Percentiles rank a stretch among this genome's conserved stretches.
phyloP scores from a whole-genome alignment of 352 stramenopile genomes.

The Saprolegnia diclina region DNA sequence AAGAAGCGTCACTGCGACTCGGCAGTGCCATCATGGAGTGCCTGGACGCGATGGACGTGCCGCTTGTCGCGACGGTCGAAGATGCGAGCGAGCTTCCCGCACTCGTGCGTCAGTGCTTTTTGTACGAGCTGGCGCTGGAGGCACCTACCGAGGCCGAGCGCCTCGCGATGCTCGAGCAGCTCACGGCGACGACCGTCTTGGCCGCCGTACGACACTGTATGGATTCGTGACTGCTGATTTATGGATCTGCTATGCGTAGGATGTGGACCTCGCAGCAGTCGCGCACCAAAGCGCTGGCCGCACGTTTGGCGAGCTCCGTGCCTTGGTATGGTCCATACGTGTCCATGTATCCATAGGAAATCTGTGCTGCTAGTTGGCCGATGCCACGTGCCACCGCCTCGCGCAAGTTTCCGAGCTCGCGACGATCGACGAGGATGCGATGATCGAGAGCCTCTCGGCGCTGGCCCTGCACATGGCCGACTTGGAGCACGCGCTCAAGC shows the following conservation, averaged over 20 bases:
- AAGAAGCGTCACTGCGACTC: conserved; percentile 62
- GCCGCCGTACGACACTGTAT: conserved; percentile 27
- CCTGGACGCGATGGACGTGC: conserved; percentile 45
- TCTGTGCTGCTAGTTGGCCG: conserved; percentile 17
- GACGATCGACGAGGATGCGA: conserved; percentile 7
- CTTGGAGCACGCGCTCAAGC: conserved; percentile 51
- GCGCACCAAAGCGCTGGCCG: conserved; percentile 65
- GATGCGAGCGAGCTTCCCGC: conserved; percentile 71
- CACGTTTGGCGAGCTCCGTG: conserved; percentile 64
- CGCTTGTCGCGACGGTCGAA: conserved; percentile 71
- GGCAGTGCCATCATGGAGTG: conserved; percentile 59
- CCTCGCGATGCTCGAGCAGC: conserved; percentile 50
- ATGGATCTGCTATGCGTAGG: background rate
- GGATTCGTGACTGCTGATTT: background rate
- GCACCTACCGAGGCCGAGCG: conserved; percentile 49
- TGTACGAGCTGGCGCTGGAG: conserved; percentile 70
- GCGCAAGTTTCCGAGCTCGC: conserved; percentile 28
- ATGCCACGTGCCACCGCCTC: conserved; percentile 13
- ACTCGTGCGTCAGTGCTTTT: conserved; percentile 73
- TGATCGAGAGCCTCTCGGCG: conserved; percentile 20
- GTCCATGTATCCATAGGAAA: background rate
- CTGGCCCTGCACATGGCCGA: conserved; percentile 28
- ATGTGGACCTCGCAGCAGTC: conserved; percentile 49
- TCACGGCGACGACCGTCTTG: conserved; percentile 36
- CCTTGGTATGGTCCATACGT: conserved; percentile 34